Evolutionary conservation across 1,284 basidiomycete species (phyloP).

Genomic region (Wolfiporia cocos): DNA sequence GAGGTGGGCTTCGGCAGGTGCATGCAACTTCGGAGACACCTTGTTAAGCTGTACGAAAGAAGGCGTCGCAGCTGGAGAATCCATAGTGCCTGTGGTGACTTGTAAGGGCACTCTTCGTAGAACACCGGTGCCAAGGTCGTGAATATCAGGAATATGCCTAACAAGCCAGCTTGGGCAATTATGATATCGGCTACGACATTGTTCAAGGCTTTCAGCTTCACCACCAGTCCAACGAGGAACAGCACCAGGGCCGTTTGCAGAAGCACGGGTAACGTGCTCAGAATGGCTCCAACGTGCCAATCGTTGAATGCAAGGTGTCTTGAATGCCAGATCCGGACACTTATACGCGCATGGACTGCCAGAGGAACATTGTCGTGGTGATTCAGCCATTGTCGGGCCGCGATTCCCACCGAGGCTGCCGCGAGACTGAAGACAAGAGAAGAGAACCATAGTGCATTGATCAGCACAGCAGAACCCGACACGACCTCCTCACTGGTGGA

Average conservation of each 20-base stretch:
- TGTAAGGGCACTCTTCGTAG: constrained; percentile 2
- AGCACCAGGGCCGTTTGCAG: constrained; percentile 4
- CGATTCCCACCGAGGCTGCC: background rate
- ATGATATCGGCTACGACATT: constrained; percentile 1
- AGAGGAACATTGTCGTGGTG: background rate
- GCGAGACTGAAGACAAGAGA: background rate
- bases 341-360: background rate
- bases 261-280: constrained; percentile 7
- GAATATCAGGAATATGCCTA: background rate
- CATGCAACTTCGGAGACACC: too few species aligned
- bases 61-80: too few species aligned
- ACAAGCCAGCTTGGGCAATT: constrained; percentile 3
- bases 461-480: background rate
- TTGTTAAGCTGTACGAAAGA: too few species aligned
- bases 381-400: background rate
- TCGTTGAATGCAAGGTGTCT: background rate
- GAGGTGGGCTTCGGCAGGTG: too few species aligned
- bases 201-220: constrained; percentile 6
- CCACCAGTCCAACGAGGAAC: constrained; percentile 8
- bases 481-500: too few species aligned
- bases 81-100: constrained; percentile 2
- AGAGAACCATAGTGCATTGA: constrained; percentile 1
- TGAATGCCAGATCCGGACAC: background rate
- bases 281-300: constrained; percentile 5
- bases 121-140: constrained; percentile 8